Percentiles rank a stretch among this genome's conserved stretches.
Evolutionary conservation across 2,329 filamentous ascomycete genomes (phyloP).

Genomic region (Stagonosporopsis tanaceti): DNA sequence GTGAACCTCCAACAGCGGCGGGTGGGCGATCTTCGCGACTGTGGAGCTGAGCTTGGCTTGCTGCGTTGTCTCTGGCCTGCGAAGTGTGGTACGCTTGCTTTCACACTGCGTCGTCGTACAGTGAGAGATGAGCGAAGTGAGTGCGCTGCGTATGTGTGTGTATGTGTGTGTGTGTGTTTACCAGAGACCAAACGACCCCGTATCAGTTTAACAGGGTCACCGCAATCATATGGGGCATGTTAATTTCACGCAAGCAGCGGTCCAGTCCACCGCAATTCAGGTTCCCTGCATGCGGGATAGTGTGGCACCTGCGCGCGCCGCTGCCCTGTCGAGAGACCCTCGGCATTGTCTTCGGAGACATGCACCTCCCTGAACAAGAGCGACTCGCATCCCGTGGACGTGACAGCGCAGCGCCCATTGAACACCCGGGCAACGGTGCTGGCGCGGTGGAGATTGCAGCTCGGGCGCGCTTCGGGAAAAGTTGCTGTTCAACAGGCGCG

Average conservation of each 20-base stretch:
- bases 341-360: slow-evolving; percentile 6
- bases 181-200: slow-evolving; percentile 16
- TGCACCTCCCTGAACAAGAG: slow-evolving; percentile 10
- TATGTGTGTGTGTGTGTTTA: slow-evolving; percentile 10
- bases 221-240: slow-evolving; percentile 18
- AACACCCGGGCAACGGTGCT: slow-evolving; percentile 17
- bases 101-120: slow-evolving; percentile 1
- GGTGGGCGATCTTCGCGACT: slow-evolving; percentile 17
- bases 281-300: slow-evolving; percentile 21
- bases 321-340: slow-evolving; percentile 9
- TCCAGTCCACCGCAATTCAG: slow-evolving; percentile 14
- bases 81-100: slow-evolving; percentile 6
- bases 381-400: slow-evolving; percentile 6
- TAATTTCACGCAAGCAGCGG: slow-evolving; percentile 19
- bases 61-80: slow-evolving; percentile 4
- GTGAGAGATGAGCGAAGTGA: slow-evolving; percentile 9
- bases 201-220: slow-evolving; percentile 21
- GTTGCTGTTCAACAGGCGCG: slow-evolving; percentile 5
- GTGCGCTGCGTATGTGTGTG: neutral
- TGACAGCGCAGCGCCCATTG: slow-evolving; percentile 18
- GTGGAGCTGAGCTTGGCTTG: slow-evolving; percentile 20
- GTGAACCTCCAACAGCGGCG: slow-evolving; percentile 18
- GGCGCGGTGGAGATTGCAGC: slow-evolving; percentile 9
- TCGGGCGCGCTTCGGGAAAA: slow-evolving; percentile 3
- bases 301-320: neutral